A percentile compares a stretch with the other conserved stretches of the same genome.
These are phyloP conservation scores for Fusarium torreyae DNA, from an alignment of 2,329 filamentous ascomycete genomes.

Conservation along the genomic window DNA sequence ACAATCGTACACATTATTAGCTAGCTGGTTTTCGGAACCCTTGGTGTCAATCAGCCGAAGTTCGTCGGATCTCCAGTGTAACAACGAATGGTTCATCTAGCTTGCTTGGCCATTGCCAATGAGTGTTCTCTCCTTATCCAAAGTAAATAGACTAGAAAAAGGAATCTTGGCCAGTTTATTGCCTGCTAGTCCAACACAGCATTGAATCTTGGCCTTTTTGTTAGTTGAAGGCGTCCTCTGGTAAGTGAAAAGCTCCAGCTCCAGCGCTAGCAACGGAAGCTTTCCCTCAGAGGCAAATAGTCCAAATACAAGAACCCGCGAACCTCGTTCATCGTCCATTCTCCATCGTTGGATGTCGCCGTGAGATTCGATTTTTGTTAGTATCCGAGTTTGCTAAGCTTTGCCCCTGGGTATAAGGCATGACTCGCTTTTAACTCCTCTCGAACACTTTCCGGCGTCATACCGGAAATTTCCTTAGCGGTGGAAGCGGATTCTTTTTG, in stretches of 20 bases:
- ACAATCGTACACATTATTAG: neutral
- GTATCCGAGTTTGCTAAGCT: neutral
- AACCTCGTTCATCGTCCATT: slow-evolving; percentile 9
- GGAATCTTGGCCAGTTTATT: slow-evolving; percentile 23
- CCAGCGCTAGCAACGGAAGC: slow-evolving; percentile 21
- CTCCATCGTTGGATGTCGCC: neutral
- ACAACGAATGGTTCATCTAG: slow-evolving; percentile 3
- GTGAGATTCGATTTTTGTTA: slow-evolving; percentile 4
- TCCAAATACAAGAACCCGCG: slow-evolving; percentile 3
- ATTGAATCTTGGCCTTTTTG: neutral
- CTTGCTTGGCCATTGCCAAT: neutral
- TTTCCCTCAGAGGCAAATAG: slow-evolving; percentile 2
- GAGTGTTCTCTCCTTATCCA: neutral
- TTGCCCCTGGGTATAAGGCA: slow-evolving; percentile 26
- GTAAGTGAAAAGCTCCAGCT: neutral
- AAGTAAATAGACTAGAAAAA: neutral
- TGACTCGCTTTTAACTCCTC: slow-evolving; percentile 32
- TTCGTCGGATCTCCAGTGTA: slow-evolving; percentile 3
- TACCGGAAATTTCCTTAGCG: slow-evolving; percentile 36
- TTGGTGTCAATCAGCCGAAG: slow-evolving; percentile 36
- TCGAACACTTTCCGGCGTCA: slow-evolving; percentile 8
- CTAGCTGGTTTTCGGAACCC: slow-evolving; percentile 26
- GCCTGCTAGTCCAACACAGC: slow-evolving; percentile 9
- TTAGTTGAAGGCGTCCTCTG: neutral
- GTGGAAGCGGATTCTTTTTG: slow-evolving; percentile 18